Evolutionary conservation across 2,329 filamentous ascomycete species (phyloP).

Genomic region (Metarhizium brunneum): DNA sequence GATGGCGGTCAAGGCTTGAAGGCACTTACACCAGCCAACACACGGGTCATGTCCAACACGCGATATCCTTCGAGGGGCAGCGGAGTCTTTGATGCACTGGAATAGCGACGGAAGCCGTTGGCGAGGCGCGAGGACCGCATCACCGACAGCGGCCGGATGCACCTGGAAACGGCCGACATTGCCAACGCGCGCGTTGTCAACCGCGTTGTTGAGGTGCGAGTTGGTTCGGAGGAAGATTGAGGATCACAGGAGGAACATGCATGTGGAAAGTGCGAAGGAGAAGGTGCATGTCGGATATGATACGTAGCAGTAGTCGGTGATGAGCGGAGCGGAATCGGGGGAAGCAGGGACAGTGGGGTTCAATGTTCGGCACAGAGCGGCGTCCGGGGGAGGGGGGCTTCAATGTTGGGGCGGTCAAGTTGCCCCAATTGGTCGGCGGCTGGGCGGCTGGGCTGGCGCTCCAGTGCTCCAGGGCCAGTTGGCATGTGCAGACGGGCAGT

Average conservation of each 20-base stretch:
- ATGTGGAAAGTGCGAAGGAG: too few relatives aligned
- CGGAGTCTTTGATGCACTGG: conserved; percentile 15
- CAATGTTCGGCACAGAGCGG: background rate
- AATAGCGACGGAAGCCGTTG: conserved; percentile 16
- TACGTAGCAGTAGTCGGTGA: background rate
- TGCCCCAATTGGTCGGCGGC: too few relatives aligned
- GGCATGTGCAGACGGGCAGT: too few relatives aligned
- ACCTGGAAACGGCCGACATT: conserved; percentile 8
- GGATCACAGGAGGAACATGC: too few relatives aligned
- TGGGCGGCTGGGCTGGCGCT: background rate
- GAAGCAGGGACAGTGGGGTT: background rate
- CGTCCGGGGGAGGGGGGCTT: too few relatives aligned
- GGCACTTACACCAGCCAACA: conserved; percentile 75
- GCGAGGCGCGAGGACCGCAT: background rate
- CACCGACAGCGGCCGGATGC: conserved; percentile 2
- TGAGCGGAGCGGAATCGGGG: background rate
- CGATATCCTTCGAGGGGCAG: conserved; percentile 75
- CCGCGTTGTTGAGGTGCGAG: background rate
- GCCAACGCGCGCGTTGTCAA: background rate
- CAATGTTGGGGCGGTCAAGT: too few relatives aligned
- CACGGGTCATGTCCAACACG: conserved; percentile 93
- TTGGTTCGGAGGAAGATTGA: background rate
- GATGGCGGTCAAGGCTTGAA: background rate
- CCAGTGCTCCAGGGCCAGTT: too few relatives aligned
- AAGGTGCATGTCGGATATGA: too few relatives aligned